Evolutionary conservation across 495 filamentous ascomycete genomes (phyloP), one percentile per base, ranked within the genome.

Genomic region (Filosporella fistucella): DNA sequence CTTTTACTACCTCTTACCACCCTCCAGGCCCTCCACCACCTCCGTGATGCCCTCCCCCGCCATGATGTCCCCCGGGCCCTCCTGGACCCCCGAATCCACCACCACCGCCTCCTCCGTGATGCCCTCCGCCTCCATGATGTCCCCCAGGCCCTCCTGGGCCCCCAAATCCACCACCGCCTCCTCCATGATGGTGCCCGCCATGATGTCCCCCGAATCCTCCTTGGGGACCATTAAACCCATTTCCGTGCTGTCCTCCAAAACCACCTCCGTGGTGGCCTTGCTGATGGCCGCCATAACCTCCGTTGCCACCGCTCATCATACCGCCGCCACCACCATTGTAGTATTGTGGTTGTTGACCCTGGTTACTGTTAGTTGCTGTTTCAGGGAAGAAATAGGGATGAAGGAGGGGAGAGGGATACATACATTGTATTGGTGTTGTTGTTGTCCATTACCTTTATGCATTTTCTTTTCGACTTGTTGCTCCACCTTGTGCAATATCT

Each of bases 241-340:
- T 16, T 21, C 9, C 35, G 4, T 13, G 8, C 10, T 21, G 13
- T 21, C 35, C 23, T 38, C 20, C 35, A 6, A 16, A 16, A 20
- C 35, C 35, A 38, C 35, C 35, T 20, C 35, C 35, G 13, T 38
- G 35, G 16, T 38, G 35, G n/a, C 35, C 35, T 21, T 38, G 35
- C n/a, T 38, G 35, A 21, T 16, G 35, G 4, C 35, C 35, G 5
- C 35, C 35, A 9, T 21, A 21, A 7, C 35, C 35, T 20, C 7
- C n/a, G n/a, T n/a, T n/a, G n/a, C n/a, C n/a, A n/a, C n/a, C n/a
- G n/a, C n/a, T n/a, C n/a, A n/a, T n/a, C n/a, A n/a, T n/a, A n/a
- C n/a, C n/a, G n/a, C n/a, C n/a, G n/a, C n/a, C n/a, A n/a, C n/a
- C 35, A 21, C 5, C 5, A 21, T 38, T 11, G 35, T 38, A 21